Evolutionary conservation across 1,284 basidiomycete genomes (phyloP).

Genomic region (Takashimella koratensis): DNA sequence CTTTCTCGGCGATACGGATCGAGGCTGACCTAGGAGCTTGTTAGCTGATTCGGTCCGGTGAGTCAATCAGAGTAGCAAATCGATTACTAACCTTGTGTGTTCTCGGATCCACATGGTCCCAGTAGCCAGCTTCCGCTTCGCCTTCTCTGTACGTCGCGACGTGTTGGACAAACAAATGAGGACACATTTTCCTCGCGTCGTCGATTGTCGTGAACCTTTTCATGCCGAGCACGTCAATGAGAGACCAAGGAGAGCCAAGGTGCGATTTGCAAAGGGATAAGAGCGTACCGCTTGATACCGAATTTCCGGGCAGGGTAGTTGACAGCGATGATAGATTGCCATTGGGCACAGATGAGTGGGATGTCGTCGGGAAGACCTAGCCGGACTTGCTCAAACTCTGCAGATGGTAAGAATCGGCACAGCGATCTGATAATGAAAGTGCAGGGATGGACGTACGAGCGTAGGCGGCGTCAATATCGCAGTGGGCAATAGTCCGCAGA

Average conservation of each 20-base stretch:
- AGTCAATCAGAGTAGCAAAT: background rate
- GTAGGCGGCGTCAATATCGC: constrained; percentile 91
- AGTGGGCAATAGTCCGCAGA: constrained; percentile 66
- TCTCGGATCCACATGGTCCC: constrained; percentile 74
- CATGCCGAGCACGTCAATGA: background rate
- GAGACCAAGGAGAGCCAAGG: too few relatives aligned
- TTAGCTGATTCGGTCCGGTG: background rate
- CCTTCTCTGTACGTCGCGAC: constrained; percentile 88
- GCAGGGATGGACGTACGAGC: constrained; percentile 51
- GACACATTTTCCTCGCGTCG: constrained; percentile 81
- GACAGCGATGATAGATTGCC: constrained; percentile 85
- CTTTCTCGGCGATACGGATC: constrained; percentile 92
- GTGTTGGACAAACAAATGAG: constrained; percentile 78
- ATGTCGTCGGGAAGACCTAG: constrained; percentile 65
- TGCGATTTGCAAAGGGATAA: too few relatives aligned
- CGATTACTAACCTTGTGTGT: constrained; percentile 78
- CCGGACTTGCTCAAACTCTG: constrained; percentile 79
- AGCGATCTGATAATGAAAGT: constrained; percentile 4
- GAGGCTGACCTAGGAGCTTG: constrained; percentile 68
- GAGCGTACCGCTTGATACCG: constrained; percentile 70
- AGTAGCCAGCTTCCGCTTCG: constrained; percentile 81
- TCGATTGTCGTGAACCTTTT: constrained; percentile 51
- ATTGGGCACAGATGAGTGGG: constrained; percentile 89
- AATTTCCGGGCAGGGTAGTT: constrained; percentile 91
- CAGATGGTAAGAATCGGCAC: constrained; percentile 10